These are phyloP conservation scores for Dendrobium officinale DNA, from an alignment of 106 monocot genomes.

Conservation along the genomic window DNA sequence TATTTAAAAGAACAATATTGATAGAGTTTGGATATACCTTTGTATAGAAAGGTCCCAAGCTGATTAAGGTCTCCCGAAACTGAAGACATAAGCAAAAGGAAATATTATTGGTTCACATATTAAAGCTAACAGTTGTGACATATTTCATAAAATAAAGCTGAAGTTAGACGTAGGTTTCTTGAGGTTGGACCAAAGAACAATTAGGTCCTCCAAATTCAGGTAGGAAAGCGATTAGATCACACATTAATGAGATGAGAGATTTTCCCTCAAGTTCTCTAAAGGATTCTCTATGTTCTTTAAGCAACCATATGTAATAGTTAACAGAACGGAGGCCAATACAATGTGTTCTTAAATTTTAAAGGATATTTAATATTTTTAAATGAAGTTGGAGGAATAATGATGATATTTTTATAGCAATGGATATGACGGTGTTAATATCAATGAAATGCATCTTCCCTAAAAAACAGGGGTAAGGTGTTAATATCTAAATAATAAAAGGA, in stretches of 20 bases:
- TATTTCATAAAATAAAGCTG: neutral
- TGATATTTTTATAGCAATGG: neutral
- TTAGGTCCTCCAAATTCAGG: neutral
- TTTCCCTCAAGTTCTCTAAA: neutral
- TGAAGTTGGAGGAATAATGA: neutral
- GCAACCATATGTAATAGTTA: neutral
- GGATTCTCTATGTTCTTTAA: neutral
- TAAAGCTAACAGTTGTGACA: neutral
- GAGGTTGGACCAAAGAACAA: neutral
- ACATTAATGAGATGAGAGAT: neutral
- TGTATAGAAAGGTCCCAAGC: conserved; percentile 88
- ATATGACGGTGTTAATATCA: neutral
- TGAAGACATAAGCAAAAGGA: conserved; percentile 29
- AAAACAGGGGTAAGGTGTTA: neutral
- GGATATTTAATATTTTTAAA: neutral
- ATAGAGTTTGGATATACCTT: conserved; percentile 45
- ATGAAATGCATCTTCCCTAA: neutral
- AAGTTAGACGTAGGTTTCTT: neutral
- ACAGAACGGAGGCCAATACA: neutral
- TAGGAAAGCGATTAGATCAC: neutral
- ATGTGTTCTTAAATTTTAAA: neutral
- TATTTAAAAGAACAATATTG: neutral
- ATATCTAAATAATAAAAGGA: neutral
- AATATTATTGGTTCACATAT: neutral
- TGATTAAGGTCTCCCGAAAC: conserved; percentile 84